Evolutionary conservation across 2,329 filamentous ascomycete genomes (phyloP).

Genomic region (Colletotrichum viniferum): DNA sequence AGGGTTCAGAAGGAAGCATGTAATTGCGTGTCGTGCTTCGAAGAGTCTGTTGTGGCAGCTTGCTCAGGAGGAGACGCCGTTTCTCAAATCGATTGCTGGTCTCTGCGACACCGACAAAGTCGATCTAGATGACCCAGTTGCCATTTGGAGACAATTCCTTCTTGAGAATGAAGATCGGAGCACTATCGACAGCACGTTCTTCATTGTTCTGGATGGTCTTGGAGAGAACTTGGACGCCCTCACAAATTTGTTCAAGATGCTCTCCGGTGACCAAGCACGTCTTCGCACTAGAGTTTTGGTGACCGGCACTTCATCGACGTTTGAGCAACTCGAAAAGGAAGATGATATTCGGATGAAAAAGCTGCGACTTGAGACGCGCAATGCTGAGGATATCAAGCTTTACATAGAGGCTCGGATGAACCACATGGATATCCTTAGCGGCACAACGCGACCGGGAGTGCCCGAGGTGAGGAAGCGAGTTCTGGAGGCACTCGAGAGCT

Average conservation of each 20-base stretch:
- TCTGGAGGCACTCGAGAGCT: background rate
- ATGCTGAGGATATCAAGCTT: background rate
- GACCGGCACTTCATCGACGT: background rate
- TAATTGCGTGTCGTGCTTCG: background rate
- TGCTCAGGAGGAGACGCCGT: conserved; percentile 32
- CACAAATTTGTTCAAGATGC: conserved; percentile 27
- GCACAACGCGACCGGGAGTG: background rate
- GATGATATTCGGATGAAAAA: background rate
- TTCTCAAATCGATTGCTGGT: conserved; percentile 33
- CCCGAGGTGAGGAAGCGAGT: background rate
- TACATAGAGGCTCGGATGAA: background rate
- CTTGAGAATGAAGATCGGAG: conserved; percentile 33
- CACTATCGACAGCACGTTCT: conserved; percentile 34
- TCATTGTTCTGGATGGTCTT: conserved; percentile 34
- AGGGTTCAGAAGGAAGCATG: background rate
- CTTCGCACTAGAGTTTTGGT: background rate
- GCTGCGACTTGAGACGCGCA: background rate
- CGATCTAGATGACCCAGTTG: conserved; percentile 18
- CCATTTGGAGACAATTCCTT: background rate
- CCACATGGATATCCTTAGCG: background rate
- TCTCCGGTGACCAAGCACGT: conserved; percentile 16
- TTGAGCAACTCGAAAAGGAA: background rate
- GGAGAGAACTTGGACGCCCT: conserved; percentile 24
- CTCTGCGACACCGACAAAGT: conserved; percentile 29
- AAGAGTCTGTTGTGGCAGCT: conserved; percentile 32